Evolutionary conservation across 305 asterid species (phyloP).

Genomic region (Fraxinus latifolia): DNA sequence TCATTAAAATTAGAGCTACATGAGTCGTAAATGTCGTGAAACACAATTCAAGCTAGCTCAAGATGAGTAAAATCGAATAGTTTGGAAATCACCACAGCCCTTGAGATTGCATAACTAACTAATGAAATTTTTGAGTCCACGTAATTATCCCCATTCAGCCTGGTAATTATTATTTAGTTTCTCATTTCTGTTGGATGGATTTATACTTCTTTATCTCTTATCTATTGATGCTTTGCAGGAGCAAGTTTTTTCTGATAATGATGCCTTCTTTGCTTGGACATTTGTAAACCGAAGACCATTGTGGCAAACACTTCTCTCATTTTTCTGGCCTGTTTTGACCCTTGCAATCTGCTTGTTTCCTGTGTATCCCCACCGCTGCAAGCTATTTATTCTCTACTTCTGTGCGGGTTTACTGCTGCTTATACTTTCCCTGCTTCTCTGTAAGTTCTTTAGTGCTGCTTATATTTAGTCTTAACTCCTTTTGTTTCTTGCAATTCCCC

Average conservation of each 20-base stretch:
- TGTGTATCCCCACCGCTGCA: constrained; percentile 91
- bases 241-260: constrained; percentile 85
- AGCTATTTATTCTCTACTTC: constrained; percentile 83
- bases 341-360: constrained; percentile 97
- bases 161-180: background rate
- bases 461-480: constrained; percentile 12
- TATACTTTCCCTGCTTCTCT: constrained; percentile 70
- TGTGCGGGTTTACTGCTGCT: constrained; percentile 95
- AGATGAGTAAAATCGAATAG: background rate
- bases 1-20: background rate
- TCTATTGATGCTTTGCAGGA: constrained; percentile 61
- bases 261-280: constrained; percentile 97
- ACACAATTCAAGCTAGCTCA: background rate
- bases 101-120: background rate
- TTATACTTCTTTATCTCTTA: constrained; percentile 18
- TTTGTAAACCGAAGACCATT: constrained; percentile 82
- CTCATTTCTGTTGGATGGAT: constrained; percentile 8
- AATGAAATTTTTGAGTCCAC: background rate
- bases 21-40: background rate
- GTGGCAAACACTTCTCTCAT: constrained; percentile 98
- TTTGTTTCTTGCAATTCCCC: background rate
- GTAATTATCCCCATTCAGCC: background rate
- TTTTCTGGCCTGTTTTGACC: constrained; percentile 98
- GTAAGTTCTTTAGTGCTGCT: constrained; percentile 49
- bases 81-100: background rate